Percentiles rank a stretch among this genome's conserved stretches.
phyloP scores from a whole-genome alignment of 768 basidiomycete genomes.

The Crassisporium funariophilum region DNA sequence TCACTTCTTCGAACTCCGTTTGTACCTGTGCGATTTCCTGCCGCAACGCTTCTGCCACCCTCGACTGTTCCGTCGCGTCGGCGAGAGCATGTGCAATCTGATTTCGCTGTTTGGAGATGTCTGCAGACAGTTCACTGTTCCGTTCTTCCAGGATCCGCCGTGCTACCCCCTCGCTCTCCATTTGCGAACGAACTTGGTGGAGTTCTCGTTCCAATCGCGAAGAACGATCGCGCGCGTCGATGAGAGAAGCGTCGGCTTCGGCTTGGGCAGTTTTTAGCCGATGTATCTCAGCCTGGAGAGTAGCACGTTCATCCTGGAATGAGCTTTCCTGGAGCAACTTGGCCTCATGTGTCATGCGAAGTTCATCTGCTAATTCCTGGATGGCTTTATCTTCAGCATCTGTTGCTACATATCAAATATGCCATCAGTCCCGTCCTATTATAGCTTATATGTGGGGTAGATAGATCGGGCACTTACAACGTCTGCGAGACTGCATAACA shows the following conservation, averaged over 20 bases:
- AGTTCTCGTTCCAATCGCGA: slow-evolving; percentile 67
- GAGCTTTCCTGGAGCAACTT: slow-evolving; percentile 56
- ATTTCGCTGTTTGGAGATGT: slow-evolving; percentile 56
- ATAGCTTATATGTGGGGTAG: background rate
- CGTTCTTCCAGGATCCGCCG: slow-evolving; percentile 67
- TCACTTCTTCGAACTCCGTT: slow-evolving; percentile 67
- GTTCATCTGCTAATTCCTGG: slow-evolving; percentile 69
- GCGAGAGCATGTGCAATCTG: slow-evolving; percentile 59
- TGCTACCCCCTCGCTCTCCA: slow-evolving; percentile 63
- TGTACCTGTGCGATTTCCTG: slow-evolving; percentile 64
- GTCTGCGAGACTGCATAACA: slow-evolving; percentile 64
- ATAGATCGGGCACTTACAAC: slow-evolving; percentile 52
- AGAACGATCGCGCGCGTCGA: slow-evolving; percentile 52
- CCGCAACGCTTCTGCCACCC: slow-evolving; percentile 56
- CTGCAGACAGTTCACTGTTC: slow-evolving; percentile 54
- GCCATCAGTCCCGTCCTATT: slow-evolving; percentile 9
- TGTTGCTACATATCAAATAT: slow-evolving; percentile 45
- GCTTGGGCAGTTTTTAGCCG: slow-evolving; percentile 49
- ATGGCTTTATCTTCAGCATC: slow-evolving; percentile 78
- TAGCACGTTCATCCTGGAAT: slow-evolving; percentile 59
- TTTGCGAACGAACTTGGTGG: slow-evolving; percentile 58
- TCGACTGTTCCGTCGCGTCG: slow-evolving; percentile 70
- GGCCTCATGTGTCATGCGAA: slow-evolving; percentile 59
- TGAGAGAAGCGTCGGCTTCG: slow-evolving; percentile 37
- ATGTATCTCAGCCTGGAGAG: slow-evolving; percentile 57